Evolutionary conservation across 331 rosid genomes (phyloP), one percentile per base, ranked within the genome.

Genomic region (Cucumis variabilis): DNA sequence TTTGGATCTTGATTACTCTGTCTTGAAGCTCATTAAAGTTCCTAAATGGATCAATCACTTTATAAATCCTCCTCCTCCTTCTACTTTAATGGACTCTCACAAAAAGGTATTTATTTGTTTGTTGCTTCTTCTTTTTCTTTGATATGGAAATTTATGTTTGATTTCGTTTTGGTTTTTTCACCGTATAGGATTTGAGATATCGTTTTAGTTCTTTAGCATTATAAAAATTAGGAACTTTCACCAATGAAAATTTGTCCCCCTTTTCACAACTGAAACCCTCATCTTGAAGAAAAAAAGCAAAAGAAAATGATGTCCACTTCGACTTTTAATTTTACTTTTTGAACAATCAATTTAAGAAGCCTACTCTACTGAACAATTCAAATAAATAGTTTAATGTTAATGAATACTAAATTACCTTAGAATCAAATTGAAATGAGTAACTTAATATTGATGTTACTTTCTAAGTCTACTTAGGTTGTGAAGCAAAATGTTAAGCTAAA

Each of bases 31-130:
- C 65, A 90, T 95, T 91, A 88, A 74, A 89, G 93, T 91, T 11
- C 98, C 94, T 17, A 82, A 74, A 6, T 89, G 83, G 79, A 76
- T 88, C 77, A 80, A 72, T 82, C 75, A 85, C 76, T 79, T 27
- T 62, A 66, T 21, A 75, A 60, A 50, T 74, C 81, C 12, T 67
- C 82, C 67, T 53, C 51, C 71, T 67, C 37, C 37, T 30, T 71
- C 67, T 53, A 75, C 89, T 86, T 84, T 89, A 48, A 97, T 97
- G 99, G 96, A 94, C 88, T 88, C 96, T 80, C 83, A 86, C 79
- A 94, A 94, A 92, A 95, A 94, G 98, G 98, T 95, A 7, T 46
- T 70, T 55, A 9, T 19, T 65, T 65, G 21, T 19, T 65, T 77
- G 23, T 14, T 74, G 37, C 30, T 65, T n/a, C 23, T 58, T 12